Percentiles rank a stretch among this genome's conserved stretches.
These are phyloP conservation scores for Leccinum fallax DNA, from an alignment of 1,284 basidiomycete species.

Conservation along the genomic window DNA sequence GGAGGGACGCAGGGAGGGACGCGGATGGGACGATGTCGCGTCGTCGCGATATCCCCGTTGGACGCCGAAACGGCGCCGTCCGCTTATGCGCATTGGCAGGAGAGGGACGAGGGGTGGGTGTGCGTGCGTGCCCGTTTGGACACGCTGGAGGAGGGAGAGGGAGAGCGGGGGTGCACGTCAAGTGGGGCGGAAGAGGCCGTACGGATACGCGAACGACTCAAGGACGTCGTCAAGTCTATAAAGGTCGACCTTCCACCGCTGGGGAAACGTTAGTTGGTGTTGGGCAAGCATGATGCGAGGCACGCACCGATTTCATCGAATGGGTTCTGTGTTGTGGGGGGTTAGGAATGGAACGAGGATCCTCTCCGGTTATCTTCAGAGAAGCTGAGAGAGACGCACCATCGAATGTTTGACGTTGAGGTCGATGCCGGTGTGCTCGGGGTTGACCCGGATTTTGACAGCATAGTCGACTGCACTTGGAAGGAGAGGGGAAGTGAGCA, in stretches of 20 bases:
- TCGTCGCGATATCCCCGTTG: no score
- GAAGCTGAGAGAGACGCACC: conserved; percentile 52
- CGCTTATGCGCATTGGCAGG: no score
- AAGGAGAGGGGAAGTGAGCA: not conserved
- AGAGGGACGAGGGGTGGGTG: no score
- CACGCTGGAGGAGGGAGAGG: no score
- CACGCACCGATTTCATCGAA: conserved; percentile 93
- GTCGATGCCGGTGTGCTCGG: conserved; percentile 90
- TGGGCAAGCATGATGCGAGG: not conserved
- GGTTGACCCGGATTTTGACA: conserved; percentile 93
- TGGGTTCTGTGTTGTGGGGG: conserved; percentile 67
- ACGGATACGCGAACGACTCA: no score
- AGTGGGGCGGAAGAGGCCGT: no score
- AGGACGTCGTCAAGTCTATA: no score
- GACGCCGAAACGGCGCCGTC: no score
- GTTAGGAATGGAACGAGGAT: not conserved
- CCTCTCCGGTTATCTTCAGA: not conserved
- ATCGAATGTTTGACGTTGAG: conserved; percentile 97
- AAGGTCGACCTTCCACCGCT: conserved; percentile 81
- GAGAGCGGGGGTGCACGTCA: no score
- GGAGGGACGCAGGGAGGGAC: no score
- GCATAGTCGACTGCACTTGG: conserved; percentile 79
- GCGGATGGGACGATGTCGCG: no score
- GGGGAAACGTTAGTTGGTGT: not conserved
- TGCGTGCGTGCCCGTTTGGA: no score